Conservation (phyloP, 345 rosid genomes). For the Lepidium aucheri region DNA sequence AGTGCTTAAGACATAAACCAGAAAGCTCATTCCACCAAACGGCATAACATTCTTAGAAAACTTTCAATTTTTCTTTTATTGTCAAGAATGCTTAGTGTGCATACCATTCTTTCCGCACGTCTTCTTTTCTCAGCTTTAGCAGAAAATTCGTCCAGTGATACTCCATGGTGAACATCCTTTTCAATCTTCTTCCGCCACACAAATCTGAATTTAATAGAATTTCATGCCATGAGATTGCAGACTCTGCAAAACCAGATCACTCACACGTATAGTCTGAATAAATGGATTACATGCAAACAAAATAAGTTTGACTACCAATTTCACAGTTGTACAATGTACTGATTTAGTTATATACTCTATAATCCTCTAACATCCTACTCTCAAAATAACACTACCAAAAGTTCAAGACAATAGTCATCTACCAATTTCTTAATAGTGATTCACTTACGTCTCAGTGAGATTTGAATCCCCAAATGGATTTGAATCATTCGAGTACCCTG, state of each 20-base stretch:
- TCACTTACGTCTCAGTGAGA: conserved; percentile 72
- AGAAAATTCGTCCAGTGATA: conserved; percentile 53
- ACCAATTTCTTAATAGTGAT: background rate
- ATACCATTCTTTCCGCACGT: conserved; percentile 79
- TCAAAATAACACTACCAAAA: background rate
- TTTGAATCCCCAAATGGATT: conserved; percentile 96
- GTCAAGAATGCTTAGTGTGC: conserved; percentile 11
- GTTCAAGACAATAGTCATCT: background rate
- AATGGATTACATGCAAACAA: background rate
- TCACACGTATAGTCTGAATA: background rate
- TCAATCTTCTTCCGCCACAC: conserved; percentile 96
- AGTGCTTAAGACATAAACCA: conserved; percentile 1
- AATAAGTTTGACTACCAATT: background rate
- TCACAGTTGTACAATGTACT: background rate
- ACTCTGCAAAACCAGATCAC: background rate
- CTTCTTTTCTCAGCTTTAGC: conserved; percentile 82
- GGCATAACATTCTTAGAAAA: background rate
- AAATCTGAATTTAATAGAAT: conserved; percentile 39
- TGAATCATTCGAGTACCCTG: conserved; percentile 90
- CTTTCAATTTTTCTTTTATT: background rate
- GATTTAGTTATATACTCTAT: background rate
- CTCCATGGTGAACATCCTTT: conserved; percentile 70
- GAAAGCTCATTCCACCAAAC: background rate
- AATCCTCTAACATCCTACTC: background rate
- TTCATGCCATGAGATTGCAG: background rate